Conservation (phyloP, 208 protist species). For the Trypanosoma mega region DNA sequence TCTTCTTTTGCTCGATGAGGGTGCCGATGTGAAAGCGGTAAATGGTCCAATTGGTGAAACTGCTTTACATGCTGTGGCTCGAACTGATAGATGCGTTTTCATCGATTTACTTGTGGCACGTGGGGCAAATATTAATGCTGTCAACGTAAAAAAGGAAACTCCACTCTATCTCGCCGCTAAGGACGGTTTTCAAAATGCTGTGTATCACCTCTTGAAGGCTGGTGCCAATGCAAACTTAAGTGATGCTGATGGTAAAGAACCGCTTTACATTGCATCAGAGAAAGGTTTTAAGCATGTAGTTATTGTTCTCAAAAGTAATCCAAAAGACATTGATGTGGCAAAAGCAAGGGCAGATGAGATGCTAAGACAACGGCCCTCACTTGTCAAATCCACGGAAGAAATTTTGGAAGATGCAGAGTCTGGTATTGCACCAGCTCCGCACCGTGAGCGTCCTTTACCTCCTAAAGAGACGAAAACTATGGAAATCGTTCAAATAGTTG, state of each 20-base stretch:
- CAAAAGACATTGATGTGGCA: constrained; percentile 47
- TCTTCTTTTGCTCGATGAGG: constrained; percentile 50
- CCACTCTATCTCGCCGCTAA: constrained; percentile 76
- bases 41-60: constrained; percentile 66
- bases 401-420: constrained; percentile 51
- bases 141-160: constrained; percentile 70
- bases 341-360: constrained; percentile 73
- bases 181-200: constrained; percentile 58
- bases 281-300: constrained; percentile 81
- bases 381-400: constrained; percentile 63
- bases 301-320: constrained; percentile 67
- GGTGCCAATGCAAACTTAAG: constrained; percentile 53
- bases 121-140: constrained; percentile 65
- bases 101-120: constrained; percentile 41
- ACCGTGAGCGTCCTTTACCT: constrained; percentile 34
- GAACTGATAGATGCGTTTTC: constrained; percentile 47
- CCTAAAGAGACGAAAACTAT: constrained; percentile 38
- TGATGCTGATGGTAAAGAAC: constrained; percentile 78
- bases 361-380: constrained; percentile 40
- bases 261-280: constrained; percentile 88
- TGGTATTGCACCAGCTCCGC: constrained; percentile 43
- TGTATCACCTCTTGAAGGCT: constrained; percentile 58
- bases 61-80: constrained; percentile 67
- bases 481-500: constrained; percentile 72
- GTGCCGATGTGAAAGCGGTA: constrained; percentile 56